These are phyloP conservation scores for Lipomyces spencermartinsiae DNA, from an alignment of 805 yeast genomes.

Conservation along the genomic window DNA sequence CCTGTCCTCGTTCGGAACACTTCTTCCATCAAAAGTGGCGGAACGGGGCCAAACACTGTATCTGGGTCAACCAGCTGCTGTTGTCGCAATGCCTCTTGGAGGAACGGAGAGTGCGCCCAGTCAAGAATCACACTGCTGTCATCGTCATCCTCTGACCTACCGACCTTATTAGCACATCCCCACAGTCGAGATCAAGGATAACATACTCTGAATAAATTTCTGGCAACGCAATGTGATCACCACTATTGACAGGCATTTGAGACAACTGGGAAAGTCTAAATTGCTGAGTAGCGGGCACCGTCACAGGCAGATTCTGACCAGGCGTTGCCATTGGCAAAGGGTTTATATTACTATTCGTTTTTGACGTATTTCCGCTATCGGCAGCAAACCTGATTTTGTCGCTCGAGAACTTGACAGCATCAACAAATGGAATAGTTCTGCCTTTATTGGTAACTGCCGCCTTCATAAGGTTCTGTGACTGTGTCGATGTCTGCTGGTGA, in stretches of 20 bases:
- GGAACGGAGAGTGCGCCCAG: constrained; percentile 69
- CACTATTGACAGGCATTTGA: constrained; percentile 27
- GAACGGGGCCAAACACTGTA: constrained; percentile 74
- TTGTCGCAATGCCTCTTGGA: constrained; percentile 55
- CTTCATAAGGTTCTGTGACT: constrained; percentile 24
- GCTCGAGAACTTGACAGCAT: constrained; percentile 46
- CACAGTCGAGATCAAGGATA: not conserved
- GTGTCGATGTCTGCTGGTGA: constrained; percentile 5
- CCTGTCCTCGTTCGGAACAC: constrained; percentile 56
- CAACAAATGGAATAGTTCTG: constrained; percentile 42
- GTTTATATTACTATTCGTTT: constrained; percentile 12
- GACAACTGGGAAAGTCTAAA: constrained; percentile 28
- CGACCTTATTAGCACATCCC: constrained; percentile 12
- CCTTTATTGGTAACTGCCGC: constrained; percentile 25
- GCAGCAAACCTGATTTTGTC: constrained; percentile 45
- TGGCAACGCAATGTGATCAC: constrained; percentile 41
- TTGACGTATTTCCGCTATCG: constrained; percentile 15
- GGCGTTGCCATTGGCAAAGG: constrained; percentile 19
- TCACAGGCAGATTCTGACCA: constrained; percentile 12
- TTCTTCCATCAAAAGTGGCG: constrained; percentile 70
- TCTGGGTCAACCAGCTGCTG: constrained; percentile 66
- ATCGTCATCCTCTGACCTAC: constrained; percentile 60
- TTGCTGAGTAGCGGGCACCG: constrained; percentile 8
- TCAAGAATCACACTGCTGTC: constrained; percentile 55
- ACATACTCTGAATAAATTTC: constrained; percentile 45